These are phyloP conservation scores for Vigna trinervia DNA, from an alignment of 306 rosid genomes.

Conservation along the genomic window DNA sequence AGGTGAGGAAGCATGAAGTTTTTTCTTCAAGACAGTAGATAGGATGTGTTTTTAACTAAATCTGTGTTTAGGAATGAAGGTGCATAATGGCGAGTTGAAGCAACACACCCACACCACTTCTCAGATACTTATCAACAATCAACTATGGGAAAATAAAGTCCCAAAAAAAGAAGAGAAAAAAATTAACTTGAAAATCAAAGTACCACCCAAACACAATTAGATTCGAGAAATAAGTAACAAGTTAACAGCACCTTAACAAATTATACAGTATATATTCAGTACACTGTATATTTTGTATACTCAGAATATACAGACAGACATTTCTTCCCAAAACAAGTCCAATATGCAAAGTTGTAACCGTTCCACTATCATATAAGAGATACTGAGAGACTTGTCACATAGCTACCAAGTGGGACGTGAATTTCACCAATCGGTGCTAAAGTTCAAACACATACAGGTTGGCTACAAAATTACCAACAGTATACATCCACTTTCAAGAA, in stretches of 20 bases:
- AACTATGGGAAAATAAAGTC: constrained; percentile 18
- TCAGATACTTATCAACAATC: neutral
- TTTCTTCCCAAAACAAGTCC: neutral
- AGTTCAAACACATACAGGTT: constrained; percentile 32
- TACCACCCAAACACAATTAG: neutral
- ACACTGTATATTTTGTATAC: neutral
- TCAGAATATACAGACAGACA: neutral
- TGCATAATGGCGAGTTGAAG: neutral
- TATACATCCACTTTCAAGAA: constrained; percentile 22
- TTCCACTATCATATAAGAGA: neutral
- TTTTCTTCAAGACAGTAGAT: constrained; percentile 66
- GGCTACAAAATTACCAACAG: constrained; percentile 37
- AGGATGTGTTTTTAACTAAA: constrained; percentile 20
- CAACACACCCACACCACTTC: neutral
- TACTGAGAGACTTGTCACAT: constrained; percentile 2
- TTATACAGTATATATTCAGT: no score
- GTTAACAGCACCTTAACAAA: constrained; percentile 67
- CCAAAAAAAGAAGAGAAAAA: neutral
- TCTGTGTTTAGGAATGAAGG: no score
- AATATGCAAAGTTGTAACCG: no score
- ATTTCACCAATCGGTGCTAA: constrained; percentile 18
- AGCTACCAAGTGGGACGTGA: constrained; percentile 16
- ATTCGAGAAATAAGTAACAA: neutral
- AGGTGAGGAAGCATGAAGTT: constrained; percentile 56
- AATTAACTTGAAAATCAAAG: neutral